A percentile compares a stretch with the other conserved stretches of the same genome.
Conservation (phyloP, 495 filamentous ascomycete species). For the Penicillium herquei region DNA sequence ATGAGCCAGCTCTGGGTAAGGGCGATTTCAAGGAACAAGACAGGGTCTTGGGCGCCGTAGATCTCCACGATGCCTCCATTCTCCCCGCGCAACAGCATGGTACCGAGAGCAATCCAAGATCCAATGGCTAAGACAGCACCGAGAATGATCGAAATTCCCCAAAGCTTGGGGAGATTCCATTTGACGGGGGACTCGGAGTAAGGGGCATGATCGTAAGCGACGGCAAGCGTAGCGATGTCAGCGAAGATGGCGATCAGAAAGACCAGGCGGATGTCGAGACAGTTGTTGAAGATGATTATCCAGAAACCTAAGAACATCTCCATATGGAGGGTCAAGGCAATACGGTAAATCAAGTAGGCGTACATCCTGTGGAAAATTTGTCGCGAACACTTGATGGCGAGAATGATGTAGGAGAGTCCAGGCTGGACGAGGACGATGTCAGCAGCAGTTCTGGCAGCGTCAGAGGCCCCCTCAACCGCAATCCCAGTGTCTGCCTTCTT, state of each 20-base stretch:
- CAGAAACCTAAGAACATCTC: constrained; percentile 87
- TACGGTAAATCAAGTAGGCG: constrained; percentile 94
- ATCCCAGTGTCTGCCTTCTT: constrained; percentile 91
- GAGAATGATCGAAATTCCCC: constrained; percentile 84
- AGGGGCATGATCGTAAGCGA: constrained; percentile 91
- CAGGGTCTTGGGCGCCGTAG: constrained; percentile 74
- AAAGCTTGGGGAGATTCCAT: constrained; percentile 90
- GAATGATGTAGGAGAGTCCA: constrained; percentile 88
- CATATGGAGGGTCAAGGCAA: constrained; percentile 86
- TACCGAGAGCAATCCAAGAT: constrained; percentile 80
- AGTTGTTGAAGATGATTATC: constrained; percentile 83
- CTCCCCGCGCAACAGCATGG: constrained; percentile 65
- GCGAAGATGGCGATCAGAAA: constrained; percentile 95
- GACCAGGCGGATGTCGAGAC: constrained; percentile 78
- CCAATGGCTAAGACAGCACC: constrained; percentile 77
- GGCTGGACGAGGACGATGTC: constrained; percentile 93
- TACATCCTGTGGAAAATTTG: constrained; percentile 98
- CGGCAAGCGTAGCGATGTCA: constrained; percentile 88
- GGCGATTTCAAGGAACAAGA: constrained; percentile 87
- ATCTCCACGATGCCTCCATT: constrained; percentile 84
- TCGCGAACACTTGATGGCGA: constrained; percentile 88
- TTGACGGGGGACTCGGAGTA: constrained; percentile 85
- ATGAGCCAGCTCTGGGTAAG: constrained; percentile 96
- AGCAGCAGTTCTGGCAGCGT: constrained; percentile 87
- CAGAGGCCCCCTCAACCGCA: constrained; percentile 89